These are phyloP conservation scores for Globisporangium barbulae DNA, from an alignment of 352 stramenopile species.

Conservation along the genomic window DNA sequence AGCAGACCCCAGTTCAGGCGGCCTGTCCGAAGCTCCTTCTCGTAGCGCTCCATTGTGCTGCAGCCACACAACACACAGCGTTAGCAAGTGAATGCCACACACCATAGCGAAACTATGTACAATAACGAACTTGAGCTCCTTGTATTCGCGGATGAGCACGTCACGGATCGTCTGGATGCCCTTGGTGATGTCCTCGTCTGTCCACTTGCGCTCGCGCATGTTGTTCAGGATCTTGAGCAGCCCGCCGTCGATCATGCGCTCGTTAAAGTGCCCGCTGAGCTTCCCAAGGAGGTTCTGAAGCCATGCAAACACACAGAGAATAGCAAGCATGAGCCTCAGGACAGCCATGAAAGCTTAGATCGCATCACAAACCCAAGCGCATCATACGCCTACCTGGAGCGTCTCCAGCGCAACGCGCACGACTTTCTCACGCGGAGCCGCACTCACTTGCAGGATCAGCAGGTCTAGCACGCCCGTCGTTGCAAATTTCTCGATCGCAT, in stretches of 20 bases:
- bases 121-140: slow-evolving; percentile 78
- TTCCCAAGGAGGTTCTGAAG: slow-evolving; percentile 77
- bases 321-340: neutral
- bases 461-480: slow-evolving; percentile 58
- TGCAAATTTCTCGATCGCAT: slow-evolving; percentile 80
- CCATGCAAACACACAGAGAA: neutral
- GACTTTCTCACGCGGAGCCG: slow-evolving; percentile 97
- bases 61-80: slow-evolving; percentile 1
- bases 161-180: slow-evolving; percentile 74
- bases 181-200: slow-evolving; percentile 93
- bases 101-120: neutral
- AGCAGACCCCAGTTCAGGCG: slow-evolving; percentile 94
- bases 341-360: neutral
- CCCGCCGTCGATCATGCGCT: slow-evolving; percentile 96
- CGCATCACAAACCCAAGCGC: neutral
- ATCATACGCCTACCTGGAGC: slow-evolving; percentile 56
- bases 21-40: slow-evolving; percentile 94
- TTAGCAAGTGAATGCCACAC: neutral
- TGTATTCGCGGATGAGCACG: slow-evolving; percentile 84
- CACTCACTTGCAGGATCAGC: slow-evolving; percentile 81
- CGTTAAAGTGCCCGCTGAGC: slow-evolving; percentile 78
- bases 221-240: slow-evolving; percentile 94
- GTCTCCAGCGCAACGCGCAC: slow-evolving; percentile 93
- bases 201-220: slow-evolving; percentile 93
- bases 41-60: slow-evolving; percentile 96